Percentiles rank a stretch among this genome's conserved stretches.
These are phyloP conservation scores for Pisolithus albus DNA, from an alignment of 768 basidiomycete genomes.

Conservation along the genomic window DNA sequence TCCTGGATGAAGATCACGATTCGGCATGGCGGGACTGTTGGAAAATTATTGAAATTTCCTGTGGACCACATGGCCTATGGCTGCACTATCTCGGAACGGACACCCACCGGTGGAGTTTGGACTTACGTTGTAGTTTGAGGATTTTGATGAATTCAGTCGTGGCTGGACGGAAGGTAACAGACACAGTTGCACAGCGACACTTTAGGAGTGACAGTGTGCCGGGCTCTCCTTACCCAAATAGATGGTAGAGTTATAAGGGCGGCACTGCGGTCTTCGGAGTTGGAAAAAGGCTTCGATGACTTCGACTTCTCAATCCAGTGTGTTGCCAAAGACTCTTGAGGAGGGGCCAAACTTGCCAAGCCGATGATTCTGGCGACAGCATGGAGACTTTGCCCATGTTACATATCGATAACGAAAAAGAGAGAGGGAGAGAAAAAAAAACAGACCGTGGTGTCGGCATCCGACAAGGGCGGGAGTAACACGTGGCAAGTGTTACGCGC, in stretches of 20 bases:
- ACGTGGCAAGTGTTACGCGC: neutral
- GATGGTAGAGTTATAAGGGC: neutral
- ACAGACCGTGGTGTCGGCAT: no score
- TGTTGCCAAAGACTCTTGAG: no score
- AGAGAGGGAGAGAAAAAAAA: no score
- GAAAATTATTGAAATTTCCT: no score
- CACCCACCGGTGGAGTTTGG: neutral
- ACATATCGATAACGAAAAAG: no score
- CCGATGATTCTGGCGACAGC: no score
- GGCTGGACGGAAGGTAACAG: neutral
- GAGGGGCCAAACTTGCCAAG: no score
- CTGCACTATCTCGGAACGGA: neutral
- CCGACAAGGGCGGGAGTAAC: neutral
- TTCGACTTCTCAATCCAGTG: neutral
- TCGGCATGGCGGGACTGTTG: no score
- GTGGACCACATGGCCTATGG: no score
- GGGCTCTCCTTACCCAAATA: slow-evolving; percentile 1
- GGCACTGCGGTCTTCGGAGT: neutral
- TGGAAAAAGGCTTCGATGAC: neutral
- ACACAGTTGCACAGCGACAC: neutral
- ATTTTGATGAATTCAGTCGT: neutral
- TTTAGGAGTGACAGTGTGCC: neutral
- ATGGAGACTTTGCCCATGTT: no score
- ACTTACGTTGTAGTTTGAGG: neutral
- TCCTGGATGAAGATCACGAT: no score